phyloP scores from a whole-genome alignment of 805 yeast species.

The Candida quercuum region DNA sequence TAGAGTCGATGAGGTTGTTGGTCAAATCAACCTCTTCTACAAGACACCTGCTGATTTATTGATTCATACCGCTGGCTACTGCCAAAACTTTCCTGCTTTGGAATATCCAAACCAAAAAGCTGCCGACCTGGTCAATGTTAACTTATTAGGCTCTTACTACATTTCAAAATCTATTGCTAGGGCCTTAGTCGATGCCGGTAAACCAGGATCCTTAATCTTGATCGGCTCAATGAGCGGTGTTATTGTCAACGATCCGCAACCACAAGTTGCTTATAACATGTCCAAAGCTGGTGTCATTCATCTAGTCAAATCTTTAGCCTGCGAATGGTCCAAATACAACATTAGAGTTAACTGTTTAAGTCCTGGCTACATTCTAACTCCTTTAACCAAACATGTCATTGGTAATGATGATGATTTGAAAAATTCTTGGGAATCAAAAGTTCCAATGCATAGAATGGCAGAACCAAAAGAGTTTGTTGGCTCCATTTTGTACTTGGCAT shows the following conservation, averaged over 20 bases:
- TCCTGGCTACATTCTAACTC: conserved; percentile 79
- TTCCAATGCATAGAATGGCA: conserved; percentile 81
- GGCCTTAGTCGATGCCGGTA: conserved; percentile 50
- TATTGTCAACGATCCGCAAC: conserved; percentile 75
- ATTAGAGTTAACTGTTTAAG: conserved; percentile 74
- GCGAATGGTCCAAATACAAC: conserved; percentile 76
- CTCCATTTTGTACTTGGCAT: conserved; percentile 65
- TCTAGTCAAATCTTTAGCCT: conserved; percentile 67
- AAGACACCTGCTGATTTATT: conserved; percentile 58
- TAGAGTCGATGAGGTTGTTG: conserved; percentile 50
- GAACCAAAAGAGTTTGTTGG: conserved; percentile 83
- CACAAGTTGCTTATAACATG: conserved; percentile 78
- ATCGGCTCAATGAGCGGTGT: conserved; percentile 80
- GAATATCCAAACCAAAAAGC: conserved; percentile 71
- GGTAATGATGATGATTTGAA: conserved; percentile 55
- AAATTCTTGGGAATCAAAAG: conserved; percentile 64
- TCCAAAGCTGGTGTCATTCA: conserved; percentile 85
- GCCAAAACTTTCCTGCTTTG: conserved; percentile 74
- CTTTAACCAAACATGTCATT: conserved; percentile 67
- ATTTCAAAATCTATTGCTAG: conserved; percentile 71
- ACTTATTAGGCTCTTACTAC: conserved; percentile 69
- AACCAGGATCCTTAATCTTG: conserved; percentile 57
- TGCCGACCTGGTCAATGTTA: conserved; percentile 62
- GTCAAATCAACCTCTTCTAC: conserved; percentile 50
- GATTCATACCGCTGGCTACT: conserved; percentile 80